Evolutionary conservation across 148 eudicot species (phyloP), one percentile per base, ranked within the genome.

Genomic region (Heliosperma pusillum): DNA sequence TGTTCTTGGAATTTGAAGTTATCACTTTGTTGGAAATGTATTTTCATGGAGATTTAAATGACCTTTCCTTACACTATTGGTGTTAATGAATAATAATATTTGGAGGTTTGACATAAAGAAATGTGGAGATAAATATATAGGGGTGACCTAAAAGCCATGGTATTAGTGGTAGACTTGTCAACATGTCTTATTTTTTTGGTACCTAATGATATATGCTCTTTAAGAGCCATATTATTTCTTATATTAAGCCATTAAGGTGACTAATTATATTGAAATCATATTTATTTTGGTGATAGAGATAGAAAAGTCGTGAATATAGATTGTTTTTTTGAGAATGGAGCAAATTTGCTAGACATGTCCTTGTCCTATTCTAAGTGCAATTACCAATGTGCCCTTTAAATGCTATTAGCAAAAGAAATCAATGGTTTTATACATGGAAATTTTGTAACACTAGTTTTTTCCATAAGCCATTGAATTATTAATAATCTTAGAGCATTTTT

Each of bases 21-120:
- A n/a, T 72, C 67, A 50, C 59, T 69, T 77, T 85, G 85, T 74
- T 81, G 85, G 57, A 88, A 88, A 24, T 86, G 83, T 56, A 88
- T 82, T 69, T 87, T 86, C 89, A 87, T 88, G 21, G 66, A 19
- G 16, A 17, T 21, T 15, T 5, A 3, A 53, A 8, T n/a, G 6
- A 25, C 47, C 56, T 45, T 42, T 42, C 13, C 36, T 62, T 57
- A 8, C 45, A 19, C n/a, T 72, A 42, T 42, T 25, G 9, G 61
- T 22, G 73, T 11, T 78, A 63, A 64, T 59, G 59, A 47, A 58
- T 56, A 62, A 72, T 19, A 16, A 50, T 17, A 33, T n/a, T n/a
- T 3, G 55, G 25, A 68, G 21, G 20, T 74, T 62, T 63, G 47
- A 44, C 67, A 53, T 44, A 42, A 42, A 10, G 30, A 66, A 65